Conservation (phyloP, 1,284 basidiomycete species). For the Tilletia caries region DNA sequence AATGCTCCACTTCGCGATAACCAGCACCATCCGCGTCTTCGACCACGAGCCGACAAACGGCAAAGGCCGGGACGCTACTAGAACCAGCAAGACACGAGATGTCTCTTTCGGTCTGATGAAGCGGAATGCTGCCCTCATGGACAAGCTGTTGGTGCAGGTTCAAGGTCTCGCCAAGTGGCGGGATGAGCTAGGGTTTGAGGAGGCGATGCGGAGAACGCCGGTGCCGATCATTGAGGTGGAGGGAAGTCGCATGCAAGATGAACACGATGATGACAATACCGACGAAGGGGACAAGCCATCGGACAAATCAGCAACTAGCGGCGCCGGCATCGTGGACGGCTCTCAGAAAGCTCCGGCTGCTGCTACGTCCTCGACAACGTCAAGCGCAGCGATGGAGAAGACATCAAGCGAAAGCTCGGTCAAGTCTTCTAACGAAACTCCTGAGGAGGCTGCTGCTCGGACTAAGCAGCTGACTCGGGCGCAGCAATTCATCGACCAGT, state of each 20-base stretch:
- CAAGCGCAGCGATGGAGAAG: not conserved
- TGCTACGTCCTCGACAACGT: not conserved
- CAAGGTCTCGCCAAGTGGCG: not conserved
- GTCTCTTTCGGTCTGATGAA: slow-evolving; percentile 16
- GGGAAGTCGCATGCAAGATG: slow-evolving; percentile 4
- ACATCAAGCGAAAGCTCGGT: not conserved
- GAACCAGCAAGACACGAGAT: slow-evolving; percentile 23
- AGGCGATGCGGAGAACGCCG: not conserved
- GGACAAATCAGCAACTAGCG: not conserved
- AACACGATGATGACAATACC: not conserved
- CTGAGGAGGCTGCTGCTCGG: not conserved
- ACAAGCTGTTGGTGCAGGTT: not conserved
- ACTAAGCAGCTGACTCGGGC: not conserved
- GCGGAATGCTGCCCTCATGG: not conserved
- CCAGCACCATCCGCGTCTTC: slow-evolving; percentile 27
- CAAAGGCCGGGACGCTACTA: slow-evolving; percentile 19
- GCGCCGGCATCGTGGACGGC: not conserved
- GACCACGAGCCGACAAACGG: slow-evolving; percentile 8
- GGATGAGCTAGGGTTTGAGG: not conserved
- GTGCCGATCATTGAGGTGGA: slow-evolving; percentile 14
- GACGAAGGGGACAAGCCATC: not conserved
- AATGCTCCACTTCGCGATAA: slow-evolving; percentile 32
- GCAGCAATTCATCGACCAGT: slow-evolving; percentile 24
- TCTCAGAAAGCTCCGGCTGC: too few species aligned
- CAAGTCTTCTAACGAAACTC: not conserved